phyloP scores from a whole-genome alignment of 768 basidiomycete genomes.

The Macrolepiota albuminosa region DNA sequence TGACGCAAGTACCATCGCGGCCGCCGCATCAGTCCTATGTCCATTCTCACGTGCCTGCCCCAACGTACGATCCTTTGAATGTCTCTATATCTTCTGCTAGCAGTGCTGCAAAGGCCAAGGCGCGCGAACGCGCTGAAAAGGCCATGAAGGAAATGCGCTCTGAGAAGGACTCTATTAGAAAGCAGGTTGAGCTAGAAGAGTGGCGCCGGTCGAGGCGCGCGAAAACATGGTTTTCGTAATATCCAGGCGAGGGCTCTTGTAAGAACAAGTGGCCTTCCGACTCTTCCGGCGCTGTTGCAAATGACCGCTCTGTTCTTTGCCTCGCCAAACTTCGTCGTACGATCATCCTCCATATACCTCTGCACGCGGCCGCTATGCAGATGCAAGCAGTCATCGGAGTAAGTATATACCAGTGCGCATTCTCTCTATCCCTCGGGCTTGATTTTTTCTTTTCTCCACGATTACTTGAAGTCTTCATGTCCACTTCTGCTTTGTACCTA shows the following conservation, averaged over 20 bases:
- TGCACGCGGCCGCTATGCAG: constrained; percentile 4
- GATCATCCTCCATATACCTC: constrained; percentile 10
- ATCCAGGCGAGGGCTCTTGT: not conserved
- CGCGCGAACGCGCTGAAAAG: constrained; percentile 24
- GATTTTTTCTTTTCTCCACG: not conserved
- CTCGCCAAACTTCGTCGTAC: constrained; percentile 7
- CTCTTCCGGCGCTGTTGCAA: not conserved
- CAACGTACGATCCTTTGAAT: not conserved
- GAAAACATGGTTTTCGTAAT: not conserved
- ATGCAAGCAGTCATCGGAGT: not conserved
- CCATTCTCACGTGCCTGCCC: constrained; percentile 19
- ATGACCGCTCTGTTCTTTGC: constrained; percentile 3
- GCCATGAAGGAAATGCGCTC: constrained; percentile 15
- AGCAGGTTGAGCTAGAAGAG: constrained; percentile 6
- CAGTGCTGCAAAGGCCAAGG: constrained; percentile 42
- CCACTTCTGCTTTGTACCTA: not conserved
- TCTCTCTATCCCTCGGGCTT: not conserved
- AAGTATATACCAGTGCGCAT: not conserved
- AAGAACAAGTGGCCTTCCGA: constrained; percentile 3
- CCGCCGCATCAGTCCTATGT: constrained; percentile 11
- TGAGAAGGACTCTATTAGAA: constrained; percentile 2
- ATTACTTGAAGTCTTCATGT: not conserved
- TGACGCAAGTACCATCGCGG: constrained; percentile 3
- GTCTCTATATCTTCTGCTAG: constrained; percentile 39
- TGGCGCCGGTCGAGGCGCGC: not conserved